Percentiles rank a stretch among this genome's conserved stretches.
Evolutionary conservation across 768 basidiomycete species (phyloP).

Genomic region (Kwoniella europaea): DNA sequence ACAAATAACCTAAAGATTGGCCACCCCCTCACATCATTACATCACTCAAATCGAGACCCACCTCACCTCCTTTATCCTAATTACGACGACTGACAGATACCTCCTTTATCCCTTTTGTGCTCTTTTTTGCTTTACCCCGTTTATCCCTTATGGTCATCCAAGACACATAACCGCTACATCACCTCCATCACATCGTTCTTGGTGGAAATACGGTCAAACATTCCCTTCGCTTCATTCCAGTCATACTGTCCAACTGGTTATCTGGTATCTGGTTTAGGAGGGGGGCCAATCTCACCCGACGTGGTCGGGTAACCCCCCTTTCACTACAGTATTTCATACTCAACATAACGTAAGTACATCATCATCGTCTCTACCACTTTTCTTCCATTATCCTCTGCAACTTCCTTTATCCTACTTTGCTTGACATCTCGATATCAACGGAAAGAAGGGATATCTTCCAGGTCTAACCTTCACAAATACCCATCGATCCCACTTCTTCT

Average conservation of each 20-base stretch:
- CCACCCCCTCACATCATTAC: background rate
- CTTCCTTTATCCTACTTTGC: slow-evolving; percentile 4
- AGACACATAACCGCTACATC: no score
- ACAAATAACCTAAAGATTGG: slow-evolving; percentile 1
- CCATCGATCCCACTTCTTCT: background rate
- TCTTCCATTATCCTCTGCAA: slow-evolving; percentile 10
- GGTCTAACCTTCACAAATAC: background rate
- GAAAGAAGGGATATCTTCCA: background rate
- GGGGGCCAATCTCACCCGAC: slow-evolving; percentile 6
- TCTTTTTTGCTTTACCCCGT: background rate
- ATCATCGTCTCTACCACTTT: background rate
- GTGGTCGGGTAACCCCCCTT: slow-evolving; percentile 12
- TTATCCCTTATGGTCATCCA: background rate
- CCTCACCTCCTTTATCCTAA: background rate
- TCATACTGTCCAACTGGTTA: background rate
- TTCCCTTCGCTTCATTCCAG: no score
- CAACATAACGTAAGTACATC: background rate
- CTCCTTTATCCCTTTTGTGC: background rate
- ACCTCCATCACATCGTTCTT: no score
- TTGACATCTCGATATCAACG: background rate
- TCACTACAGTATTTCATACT: background rate
- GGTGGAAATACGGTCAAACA: no score
- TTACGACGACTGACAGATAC: background rate
- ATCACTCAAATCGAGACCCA: background rate
- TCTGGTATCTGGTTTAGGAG: background rate